phyloP scores from a whole-genome alignment of 805 yeast genomes.

The Candida golubevii region DNA sequence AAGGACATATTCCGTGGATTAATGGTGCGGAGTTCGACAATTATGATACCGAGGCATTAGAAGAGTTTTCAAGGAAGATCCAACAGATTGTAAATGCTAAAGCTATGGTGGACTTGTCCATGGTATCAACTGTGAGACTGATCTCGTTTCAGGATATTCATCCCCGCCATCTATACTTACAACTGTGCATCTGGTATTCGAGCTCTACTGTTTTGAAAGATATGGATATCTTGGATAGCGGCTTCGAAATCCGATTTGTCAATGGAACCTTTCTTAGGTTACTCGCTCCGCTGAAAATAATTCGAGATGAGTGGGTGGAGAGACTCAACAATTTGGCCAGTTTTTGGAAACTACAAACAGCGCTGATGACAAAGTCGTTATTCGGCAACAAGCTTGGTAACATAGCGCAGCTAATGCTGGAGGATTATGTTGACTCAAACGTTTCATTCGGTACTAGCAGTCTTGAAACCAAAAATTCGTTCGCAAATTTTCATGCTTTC shows the following conservation, averaged over 20 bases:
- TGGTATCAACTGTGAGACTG: slow-evolving; percentile 38
- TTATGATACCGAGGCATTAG: slow-evolving; percentile 55
- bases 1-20: slow-evolving; percentile 63
- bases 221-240: slow-evolving; percentile 38
- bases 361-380: slow-evolving; percentile 37
- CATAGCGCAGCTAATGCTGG: slow-evolving; percentile 42
- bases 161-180: slow-evolving; percentile 23
- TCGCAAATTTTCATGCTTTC: slow-evolving; percentile 50
- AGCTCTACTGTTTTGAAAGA: slow-evolving; percentile 21
- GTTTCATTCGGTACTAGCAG: slow-evolving; percentile 32
- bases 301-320: slow-evolving; percentile 65
- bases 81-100: slow-evolving; percentile 53
- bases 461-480: slow-evolving; percentile 26
- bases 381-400: slow-evolving; percentile 42
- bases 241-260: slow-evolving; percentile 47
- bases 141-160: slow-evolving; percentile 23
- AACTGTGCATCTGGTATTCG: slow-evolving; percentile 31
- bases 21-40: slow-evolving; percentile 39
- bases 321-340: slow-evolving; percentile 38
- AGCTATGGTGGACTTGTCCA: slow-evolving; percentile 57
- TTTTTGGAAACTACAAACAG: slow-evolving; percentile 56
- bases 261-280: slow-evolving; percentile 47
- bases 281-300: slow-evolving; percentile 47
- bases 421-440: slow-evolving; percentile 55
- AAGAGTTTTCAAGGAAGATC: slow-evolving; percentile 61